These are phyloP conservation scores for Penicillium palitans DNA, from an alignment of 2,329 filamentous ascomycete genomes.

Conservation along the genomic window DNA sequence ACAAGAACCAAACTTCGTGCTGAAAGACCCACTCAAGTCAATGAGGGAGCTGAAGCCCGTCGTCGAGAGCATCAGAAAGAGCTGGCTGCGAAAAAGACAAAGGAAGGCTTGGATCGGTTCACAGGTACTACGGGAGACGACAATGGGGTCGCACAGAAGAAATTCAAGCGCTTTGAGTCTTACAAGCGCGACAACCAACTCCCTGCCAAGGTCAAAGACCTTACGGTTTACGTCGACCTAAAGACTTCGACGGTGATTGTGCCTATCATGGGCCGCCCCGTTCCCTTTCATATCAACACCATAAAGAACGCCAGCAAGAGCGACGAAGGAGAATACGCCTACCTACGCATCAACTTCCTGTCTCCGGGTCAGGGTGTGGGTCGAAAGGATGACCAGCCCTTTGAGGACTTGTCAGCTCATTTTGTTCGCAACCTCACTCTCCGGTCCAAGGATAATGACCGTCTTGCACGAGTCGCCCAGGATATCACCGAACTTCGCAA, in stretches of 20 bases:
- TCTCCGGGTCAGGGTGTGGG: constrained; percentile 97
- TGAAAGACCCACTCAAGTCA: constrained; percentile 81
- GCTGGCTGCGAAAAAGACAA: constrained; percentile 81
- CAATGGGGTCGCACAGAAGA: constrained; percentile 92
- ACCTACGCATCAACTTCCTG: constrained; percentile 93
- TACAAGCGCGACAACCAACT: constrained; percentile 98
- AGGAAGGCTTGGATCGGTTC: constrained; percentile 81
- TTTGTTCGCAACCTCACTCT: constrained; percentile 96
- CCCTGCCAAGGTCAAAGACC: constrained; percentile 75
- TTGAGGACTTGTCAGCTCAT: constrained; percentile 92
- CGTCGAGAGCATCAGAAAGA: constrained; percentile 92
- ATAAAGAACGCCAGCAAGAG: constrained; percentile 99
- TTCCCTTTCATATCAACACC: constrained; percentile 96
- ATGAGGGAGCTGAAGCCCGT: constrained; percentile 84
- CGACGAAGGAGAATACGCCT: constrained; percentile 91
- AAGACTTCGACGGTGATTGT: constrained; percentile 90
- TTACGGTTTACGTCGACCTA: constrained; percentile 84
- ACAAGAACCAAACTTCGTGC: constrained; percentile 89
- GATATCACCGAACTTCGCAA: constrained; percentile 97
- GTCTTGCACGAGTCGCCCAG: constrained; percentile 85
- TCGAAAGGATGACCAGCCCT: constrained; percentile 94
- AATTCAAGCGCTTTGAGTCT: constrained; percentile 98
- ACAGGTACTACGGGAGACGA: constrained; percentile 79
- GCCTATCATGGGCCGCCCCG: constrained; percentile 94
- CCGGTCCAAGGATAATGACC: constrained; percentile 81